Evolutionary conservation across 257 asterid genomes (phyloP), one percentile per base, ranked within the genome.

Genomic region (Plantago elongata): DNA sequence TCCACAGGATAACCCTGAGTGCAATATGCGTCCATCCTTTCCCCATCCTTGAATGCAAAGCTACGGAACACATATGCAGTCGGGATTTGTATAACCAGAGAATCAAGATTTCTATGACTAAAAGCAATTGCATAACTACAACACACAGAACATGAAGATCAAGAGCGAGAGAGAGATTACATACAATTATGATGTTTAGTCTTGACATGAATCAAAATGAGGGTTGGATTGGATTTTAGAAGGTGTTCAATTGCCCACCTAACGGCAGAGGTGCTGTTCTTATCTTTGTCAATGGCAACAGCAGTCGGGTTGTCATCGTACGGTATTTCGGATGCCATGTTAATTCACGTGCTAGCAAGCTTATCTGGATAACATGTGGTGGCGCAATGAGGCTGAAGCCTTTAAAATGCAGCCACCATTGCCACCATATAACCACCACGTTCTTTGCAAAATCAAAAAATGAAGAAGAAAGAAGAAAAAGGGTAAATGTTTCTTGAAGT

Each of bases 171-270:
- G 29, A 62, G 65, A 30, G 45, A 68, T 61, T 76, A 85, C 83
- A 78, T 80, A 81, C 95, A 71, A 54, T 69, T 70, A 60, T 64
- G 73, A 60, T 49, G 15, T 74, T 71, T 76, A 71, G 73, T 57
- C 64, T 67, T 75, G 58, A 89, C 82, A 62, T 89, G 94, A 62
- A 84, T 56, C 78, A 84, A 70, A 51, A 75, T 52, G 45, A 89
- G 72, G 16, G 61, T 45, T 6, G 66, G 74, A 63, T 70, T 55
- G 18, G 74, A 42, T 2, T 59, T 22, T 15, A 77, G 61, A 49
- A 89, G 77, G 69, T 86, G 61, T 2, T 86, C 89, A 11, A 89
- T 68, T 3, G 94, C 83, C 95, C 94, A 86, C 80, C 63, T 68
- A 34, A 85, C 84, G 29, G 85, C 86, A 2, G 71, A 45, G 9